Evolutionary conservation across 164 flowering plant species (phyloP).

Genomic region (Platanus orientalis): DNA sequence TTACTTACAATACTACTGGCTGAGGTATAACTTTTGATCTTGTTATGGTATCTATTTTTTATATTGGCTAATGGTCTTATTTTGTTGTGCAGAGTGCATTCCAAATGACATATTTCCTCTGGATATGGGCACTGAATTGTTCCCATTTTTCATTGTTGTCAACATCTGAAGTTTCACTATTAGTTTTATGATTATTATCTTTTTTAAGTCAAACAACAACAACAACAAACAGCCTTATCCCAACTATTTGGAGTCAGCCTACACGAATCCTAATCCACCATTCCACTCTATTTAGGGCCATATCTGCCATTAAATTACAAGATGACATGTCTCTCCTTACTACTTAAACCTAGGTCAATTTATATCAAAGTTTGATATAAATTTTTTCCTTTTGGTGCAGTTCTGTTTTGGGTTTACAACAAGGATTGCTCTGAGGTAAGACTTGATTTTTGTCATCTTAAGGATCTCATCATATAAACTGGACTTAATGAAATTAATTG

Average conservation of each 20-base stretch:
- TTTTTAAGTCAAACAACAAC: too few species aligned
- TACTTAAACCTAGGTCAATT: too few species aligned
- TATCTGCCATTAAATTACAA: too few species aligned
- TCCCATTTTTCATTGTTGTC: neutral
- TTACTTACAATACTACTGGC: neutral
- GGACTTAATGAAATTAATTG: neutral
- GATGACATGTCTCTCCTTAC: too few species aligned
- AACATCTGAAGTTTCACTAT: neutral
- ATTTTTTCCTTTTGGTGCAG: slow-evolving; percentile 30
- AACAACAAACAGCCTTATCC: too few species aligned
- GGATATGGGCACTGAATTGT: slow-evolving; percentile 79
- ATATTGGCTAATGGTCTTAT: neutral
- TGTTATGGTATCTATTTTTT: neutral
- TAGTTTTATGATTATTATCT: slow-evolving; percentile 1
- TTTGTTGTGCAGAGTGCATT: slow-evolving; percentile 77
- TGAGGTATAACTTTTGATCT: neutral
- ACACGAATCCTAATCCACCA: too few species aligned
- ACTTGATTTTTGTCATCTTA: neutral
- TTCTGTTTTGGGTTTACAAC: slow-evolving; percentile 55
- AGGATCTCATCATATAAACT: too few species aligned
- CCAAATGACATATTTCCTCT: slow-evolving; percentile 82
- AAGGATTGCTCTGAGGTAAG: slow-evolving; percentile 78
- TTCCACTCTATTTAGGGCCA: too few species aligned
- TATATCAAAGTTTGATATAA: neutral
- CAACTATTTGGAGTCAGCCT: too few species aligned